Evolutionary conservation across 2,329 filamentous ascomycete genomes (phyloP), one percentile per base, ranked within the genome.

Genomic region (Tolypocladium amazonense): DNA sequence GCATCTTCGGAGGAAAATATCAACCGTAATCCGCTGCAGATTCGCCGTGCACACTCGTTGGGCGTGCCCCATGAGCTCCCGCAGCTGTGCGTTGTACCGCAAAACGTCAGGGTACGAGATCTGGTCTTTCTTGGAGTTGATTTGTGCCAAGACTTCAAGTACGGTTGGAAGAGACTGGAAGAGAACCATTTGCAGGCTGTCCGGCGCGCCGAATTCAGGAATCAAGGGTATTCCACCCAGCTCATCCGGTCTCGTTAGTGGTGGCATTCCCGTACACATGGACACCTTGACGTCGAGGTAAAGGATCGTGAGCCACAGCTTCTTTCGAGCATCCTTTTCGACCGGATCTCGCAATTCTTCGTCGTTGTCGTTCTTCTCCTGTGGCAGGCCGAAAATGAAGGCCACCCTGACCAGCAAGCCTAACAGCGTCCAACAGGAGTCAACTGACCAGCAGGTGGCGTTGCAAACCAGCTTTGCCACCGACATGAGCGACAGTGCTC

Each of bases 401-500:
- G 70, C 67, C 1, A 70, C 66, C 41, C 72, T 69, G 1, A 74
- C 68, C n/a, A 73, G 62, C 53, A 73, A 55, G 2, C 72, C 72
- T 5, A 72, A 62, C 2, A 73, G 65, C 3, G 71, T 71, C 70
- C 71, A 73, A 52, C 68, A 71, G 3, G 72, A 73, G 58, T 74
- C 72, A 1, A 71, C 66, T 2, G 71, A 68, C 72, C 72, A 73
- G 59, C 72, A 74, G 0, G 71, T 73, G 15, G 72, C 69, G 59
- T 73, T 73, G 64, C 71, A 73, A 9, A 72, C 66, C 52, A 72
- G 69, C 62, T 73, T 73, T 33, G 72, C 72, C 39, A 73, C 67
- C 27, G 71, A 68, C 67, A 73, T 72, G 23, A 74, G 63, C 20
- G 67, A 66, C 14, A 73, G 59, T 1, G 68, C 65, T 58, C 70